Evolutionary conservation across 2,329 filamentous ascomycete genomes (phyloP).

Genomic region (Aureobasidium sp.): DNA sequence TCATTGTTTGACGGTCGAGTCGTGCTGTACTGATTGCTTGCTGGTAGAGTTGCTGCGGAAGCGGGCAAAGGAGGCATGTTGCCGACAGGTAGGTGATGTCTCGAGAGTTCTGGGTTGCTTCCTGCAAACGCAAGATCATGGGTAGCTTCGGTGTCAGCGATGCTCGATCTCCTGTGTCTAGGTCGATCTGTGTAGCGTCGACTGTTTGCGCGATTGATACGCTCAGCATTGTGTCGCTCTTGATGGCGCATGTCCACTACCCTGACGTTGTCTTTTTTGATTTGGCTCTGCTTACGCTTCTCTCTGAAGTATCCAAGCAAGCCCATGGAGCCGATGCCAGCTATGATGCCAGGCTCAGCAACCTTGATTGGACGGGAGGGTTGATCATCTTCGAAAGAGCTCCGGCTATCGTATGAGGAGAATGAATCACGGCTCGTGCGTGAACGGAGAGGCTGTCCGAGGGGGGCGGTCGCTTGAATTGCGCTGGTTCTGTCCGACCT

Average conservation of each 20-base stretch:
- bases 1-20: constrained; percentile 4
- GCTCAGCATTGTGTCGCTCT: constrained; percentile 36
- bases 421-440: constrained; percentile 17
- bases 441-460: constrained; percentile 9
- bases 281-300: constrained; percentile 46
- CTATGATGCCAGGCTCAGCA: constrained; percentile 33
- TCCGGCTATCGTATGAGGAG: constrained; percentile 17
- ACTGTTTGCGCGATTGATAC: constrained; percentile 25
- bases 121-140: constrained; percentile 35
- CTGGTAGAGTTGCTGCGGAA: constrained; percentile 24
- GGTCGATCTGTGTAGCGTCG: constrained; percentile 26
- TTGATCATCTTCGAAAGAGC: constrained; percentile 15
- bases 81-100: constrained; percentile 27
- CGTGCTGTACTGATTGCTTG: constrained; percentile 3
- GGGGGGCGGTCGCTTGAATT: not conserved
- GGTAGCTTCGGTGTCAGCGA: constrained; percentile 27
- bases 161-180: constrained; percentile 24
- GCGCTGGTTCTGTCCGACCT: constrained; percentile 8
- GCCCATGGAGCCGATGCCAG: constrained; percentile 43
- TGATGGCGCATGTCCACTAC: constrained; percentile 48
- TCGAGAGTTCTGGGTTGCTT: constrained; percentile 39
- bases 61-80: constrained; percentile 29
- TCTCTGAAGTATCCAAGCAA: constrained; percentile 36
- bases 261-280: constrained; percentile 52
- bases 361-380: constrained; percentile 14